These are phyloP conservation scores for Pseudisothecium myosuroides DNA, from an alignment of 225 moss, liverwort and hornwort species.

Conservation along the genomic window DNA sequence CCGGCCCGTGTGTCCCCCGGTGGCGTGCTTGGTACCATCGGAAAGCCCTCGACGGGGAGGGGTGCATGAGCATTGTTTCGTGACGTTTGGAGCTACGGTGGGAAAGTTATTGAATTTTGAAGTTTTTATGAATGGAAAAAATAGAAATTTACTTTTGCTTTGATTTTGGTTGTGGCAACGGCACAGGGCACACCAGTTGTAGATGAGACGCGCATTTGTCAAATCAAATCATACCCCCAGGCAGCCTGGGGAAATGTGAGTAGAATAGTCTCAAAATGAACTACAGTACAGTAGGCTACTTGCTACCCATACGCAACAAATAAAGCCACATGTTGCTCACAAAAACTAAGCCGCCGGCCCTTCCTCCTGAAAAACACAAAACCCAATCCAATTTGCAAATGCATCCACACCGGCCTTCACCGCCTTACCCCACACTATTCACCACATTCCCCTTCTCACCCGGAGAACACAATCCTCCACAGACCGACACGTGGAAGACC, in stretches of 20 bases:
- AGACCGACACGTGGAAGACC: not conserved
- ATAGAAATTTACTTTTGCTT: too few species aligned
- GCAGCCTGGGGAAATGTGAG: not conserved
- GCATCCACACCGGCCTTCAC: not conserved
- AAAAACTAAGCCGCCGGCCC: not conserved
- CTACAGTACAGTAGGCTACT: too few species aligned
- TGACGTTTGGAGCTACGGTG: too few species aligned
- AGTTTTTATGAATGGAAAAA: not conserved
- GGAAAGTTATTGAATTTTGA: not conserved
- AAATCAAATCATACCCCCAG: not conserved
- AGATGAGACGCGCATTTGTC: not conserved
- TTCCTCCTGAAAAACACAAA: not conserved
- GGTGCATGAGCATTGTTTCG: too few species aligned
- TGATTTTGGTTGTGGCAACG: not conserved
- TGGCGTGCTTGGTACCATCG: too few species aligned
- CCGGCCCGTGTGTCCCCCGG: accelerated
- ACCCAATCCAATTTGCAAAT: not conserved
- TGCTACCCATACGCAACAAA: not conserved
- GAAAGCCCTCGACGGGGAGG: accelerated
- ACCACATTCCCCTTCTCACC: not conserved
- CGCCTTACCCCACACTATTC: not conserved
- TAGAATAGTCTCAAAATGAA: not conserved
- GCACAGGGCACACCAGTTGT: too few species aligned
- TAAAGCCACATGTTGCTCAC: not conserved
- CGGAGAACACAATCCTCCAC: not conserved